Conservation (phyloP, 2,329 filamentous ascomycete genomes). For the Alternaria longipes region DNA sequence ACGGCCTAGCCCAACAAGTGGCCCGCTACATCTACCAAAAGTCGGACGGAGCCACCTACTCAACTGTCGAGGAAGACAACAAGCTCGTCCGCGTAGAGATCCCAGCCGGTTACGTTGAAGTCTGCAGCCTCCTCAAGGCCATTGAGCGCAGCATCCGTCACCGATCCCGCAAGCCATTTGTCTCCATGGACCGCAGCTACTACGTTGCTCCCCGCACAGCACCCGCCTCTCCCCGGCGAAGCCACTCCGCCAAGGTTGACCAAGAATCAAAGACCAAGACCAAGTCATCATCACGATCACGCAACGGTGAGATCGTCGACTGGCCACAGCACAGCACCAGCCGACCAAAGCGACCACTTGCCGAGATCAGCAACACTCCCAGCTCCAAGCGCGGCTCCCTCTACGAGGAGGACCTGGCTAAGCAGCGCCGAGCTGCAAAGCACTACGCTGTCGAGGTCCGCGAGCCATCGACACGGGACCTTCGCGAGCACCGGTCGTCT, state of each 20-base stretch:
- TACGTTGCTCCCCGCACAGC: slow-evolving; percentile 51
- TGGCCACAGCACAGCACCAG: slow-evolving; percentile 39
- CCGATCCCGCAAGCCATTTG: slow-evolving; percentile 49
- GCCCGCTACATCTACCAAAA: slow-evolving; percentile 56
- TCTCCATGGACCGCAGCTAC: slow-evolving; percentile 57
- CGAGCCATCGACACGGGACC: slow-evolving; percentile 49
- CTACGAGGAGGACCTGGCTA: slow-evolving; percentile 52
- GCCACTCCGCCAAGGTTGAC: slow-evolving; percentile 46
- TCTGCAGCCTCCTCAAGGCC: slow-evolving; percentile 52
- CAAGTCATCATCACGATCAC: slow-evolving; percentile 41
- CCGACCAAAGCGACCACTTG: slow-evolving; percentile 29
- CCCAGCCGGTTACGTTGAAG: slow-evolving; percentile 53
- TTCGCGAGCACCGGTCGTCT: slow-evolving; percentile 50
- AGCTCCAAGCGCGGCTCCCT: slow-evolving; percentile 52
- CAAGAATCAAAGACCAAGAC: slow-evolving; percentile 37
- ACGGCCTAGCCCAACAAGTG: slow-evolving; percentile 56
- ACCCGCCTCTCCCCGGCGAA: slow-evolving; percentile 34
- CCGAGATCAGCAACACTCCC: slow-evolving; percentile 44
- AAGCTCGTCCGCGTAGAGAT: slow-evolving; percentile 58
- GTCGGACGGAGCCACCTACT: slow-evolving; percentile 47
- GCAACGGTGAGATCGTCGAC: slow-evolving; percentile 50
- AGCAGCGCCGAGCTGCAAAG: slow-evolving; percentile 47
- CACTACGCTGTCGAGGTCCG: slow-evolving; percentile 54
- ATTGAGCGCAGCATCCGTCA: slow-evolving; percentile 53
- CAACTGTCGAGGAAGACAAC: slow-evolving; percentile 48